Evolutionary conservation across 768 basidiomycete genomes (phyloP).

Genomic region (Mycena vitilis): DNA sequence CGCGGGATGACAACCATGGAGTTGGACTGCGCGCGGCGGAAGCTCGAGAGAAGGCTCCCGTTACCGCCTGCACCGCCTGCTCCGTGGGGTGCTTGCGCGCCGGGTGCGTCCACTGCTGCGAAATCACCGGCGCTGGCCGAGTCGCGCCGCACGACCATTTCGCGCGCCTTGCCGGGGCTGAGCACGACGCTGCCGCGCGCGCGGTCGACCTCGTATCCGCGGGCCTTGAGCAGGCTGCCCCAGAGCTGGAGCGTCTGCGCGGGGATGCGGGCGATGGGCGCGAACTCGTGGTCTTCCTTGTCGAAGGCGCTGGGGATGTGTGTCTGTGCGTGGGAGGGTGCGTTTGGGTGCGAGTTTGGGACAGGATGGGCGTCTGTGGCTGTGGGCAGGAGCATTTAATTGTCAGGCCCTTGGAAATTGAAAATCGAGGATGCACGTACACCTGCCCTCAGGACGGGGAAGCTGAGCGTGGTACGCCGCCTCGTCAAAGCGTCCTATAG

Average conservation of each 20-base stretch:
- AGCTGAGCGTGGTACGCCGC: constrained; percentile 65
- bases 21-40: constrained; percentile 61
- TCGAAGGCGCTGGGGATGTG: constrained; percentile 25
- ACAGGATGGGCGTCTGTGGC: constrained; percentile 40
- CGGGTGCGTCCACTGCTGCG: no score
- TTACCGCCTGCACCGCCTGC: background rate
- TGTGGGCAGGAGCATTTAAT: background rate
- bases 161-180: constrained; percentile 64
- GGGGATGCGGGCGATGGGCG: constrained; percentile 67
- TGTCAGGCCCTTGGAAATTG: no score
- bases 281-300: constrained; percentile 54
- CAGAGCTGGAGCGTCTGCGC: constrained; percentile 75
- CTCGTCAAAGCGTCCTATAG: constrained; percentile 73
- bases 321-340: background rate
- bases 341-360: background rate
- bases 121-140: no score
- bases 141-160: constrained; percentile 22
- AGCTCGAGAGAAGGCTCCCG: constrained; percentile 67
- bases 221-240: constrained; percentile 72
- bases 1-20: constrained; percentile 58
- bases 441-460: constrained; percentile 71
- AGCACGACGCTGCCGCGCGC: constrained; percentile 68
- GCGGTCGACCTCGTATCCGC: constrained; percentile 68
- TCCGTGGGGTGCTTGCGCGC: background rate
- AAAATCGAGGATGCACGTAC: constrained; percentile 2